Evolutionary conservation across 768 basidiomycete genomes (phyloP), one percentile per base, ranked within the genome.

Genomic region (Phaffia australis): DNA sequence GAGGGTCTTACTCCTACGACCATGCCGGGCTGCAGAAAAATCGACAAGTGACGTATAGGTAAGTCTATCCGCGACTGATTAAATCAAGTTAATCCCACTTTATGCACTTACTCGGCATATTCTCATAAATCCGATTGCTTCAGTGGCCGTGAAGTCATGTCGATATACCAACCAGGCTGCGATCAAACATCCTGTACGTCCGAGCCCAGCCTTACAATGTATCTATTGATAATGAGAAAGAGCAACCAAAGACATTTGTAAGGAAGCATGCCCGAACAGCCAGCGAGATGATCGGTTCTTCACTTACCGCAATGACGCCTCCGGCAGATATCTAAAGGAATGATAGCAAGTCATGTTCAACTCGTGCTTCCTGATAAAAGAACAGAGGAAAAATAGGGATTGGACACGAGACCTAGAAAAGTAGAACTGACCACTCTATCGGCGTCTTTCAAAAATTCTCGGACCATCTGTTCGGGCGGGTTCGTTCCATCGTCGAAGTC

Each of bases 401-500:
- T 42, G 11, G 35, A 42, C 35, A 11, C 35, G 35, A 42, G 35
- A 42, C 11, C 11, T 11, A 11, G 35, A 42, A 42, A 42, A 42
- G 11, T 11, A 42, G 35, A 42, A 42, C 35, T 42, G 6, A 42
- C 35, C 35, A 66, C 15, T 15, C 59, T 5, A 23, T 66, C 50
- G 9, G 65, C 65, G 35, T 65, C 64, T 9, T 42, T 15, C 49
- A 65, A 51, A 46, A 67, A 67, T 32, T 67, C 66, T 25, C 66
- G 23, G 1, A 67, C 60, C 66, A 67, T 67, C 60, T 61, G 54
- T 5, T 29, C n/a, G 9, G 59, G 21, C 2, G 94, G 94, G 76
- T 98, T 98, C 27, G 92, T 95, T 25, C 95, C 95, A 75, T 99
- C 95, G 76, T 97, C 92, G 71, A 95, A 98, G 77, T 94, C 97